These are phyloP conservation scores for Circinella minor DNA, from an alignment of 371 early-diverging fungal species.

Conservation along the genomic window DNA sequence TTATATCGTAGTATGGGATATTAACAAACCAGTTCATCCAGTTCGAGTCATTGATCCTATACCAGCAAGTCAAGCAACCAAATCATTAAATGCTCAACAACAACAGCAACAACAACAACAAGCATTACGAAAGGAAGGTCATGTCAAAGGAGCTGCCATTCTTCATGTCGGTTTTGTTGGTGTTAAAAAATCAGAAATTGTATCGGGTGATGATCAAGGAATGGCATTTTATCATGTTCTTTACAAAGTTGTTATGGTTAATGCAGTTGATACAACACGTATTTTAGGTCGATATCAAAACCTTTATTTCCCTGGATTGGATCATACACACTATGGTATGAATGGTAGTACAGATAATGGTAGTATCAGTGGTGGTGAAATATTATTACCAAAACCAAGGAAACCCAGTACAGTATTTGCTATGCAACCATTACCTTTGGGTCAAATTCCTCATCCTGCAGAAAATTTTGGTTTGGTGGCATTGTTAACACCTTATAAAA, in stretches of 20 bases:
- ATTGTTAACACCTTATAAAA: conserved; percentile 74
- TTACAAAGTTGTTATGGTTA: conserved; percentile 72
- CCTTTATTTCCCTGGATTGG: conserved; percentile 26
- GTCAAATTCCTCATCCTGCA: conserved; percentile 64
- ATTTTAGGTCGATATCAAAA: conserved; percentile 72
- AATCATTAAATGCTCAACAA: conserved; percentile 23
- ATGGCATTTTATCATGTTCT: conserved; percentile 77
- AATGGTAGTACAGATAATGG: background rate
- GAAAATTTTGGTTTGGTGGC: conserved; percentile 77
- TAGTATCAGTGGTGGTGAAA: background rate
- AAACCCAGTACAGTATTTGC: conserved; percentile 71
- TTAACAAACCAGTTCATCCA: conserved; percentile 54
- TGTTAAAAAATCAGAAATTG: conserved; percentile 65
- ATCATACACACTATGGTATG: too few species aligned
- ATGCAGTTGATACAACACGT: conserved; percentile 68
- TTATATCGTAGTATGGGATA: conserved; percentile 75
- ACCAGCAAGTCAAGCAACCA: conserved; percentile 35
- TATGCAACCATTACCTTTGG: conserved; percentile 69
- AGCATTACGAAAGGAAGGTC: conserved; percentile 64
- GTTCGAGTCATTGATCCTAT: conserved; percentile 61
- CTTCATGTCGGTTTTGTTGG: conserved; percentile 75
- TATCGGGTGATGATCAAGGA: conserved; percentile 78
- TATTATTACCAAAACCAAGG: conserved; percentile 28
- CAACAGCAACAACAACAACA: conserved; percentile 46
- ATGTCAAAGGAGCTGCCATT: conserved; percentile 70